Evolutionary conservation across 805 yeast species (phyloP).

Genomic region (Candida yuanshanica): DNA sequence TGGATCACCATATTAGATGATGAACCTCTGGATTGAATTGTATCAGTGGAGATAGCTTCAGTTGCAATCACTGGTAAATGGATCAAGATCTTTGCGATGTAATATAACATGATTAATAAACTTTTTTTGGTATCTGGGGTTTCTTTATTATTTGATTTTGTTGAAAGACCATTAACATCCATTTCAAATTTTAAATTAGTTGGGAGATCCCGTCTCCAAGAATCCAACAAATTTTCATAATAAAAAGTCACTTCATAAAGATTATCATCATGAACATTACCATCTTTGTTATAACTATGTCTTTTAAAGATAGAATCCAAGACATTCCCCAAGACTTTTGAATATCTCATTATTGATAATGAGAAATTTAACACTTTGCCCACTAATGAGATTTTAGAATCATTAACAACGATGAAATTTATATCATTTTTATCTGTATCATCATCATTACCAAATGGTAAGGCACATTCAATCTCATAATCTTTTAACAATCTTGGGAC

Average conservation of each 20-base stretch:
- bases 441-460: slow-evolving; percentile 54
- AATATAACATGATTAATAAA: slow-evolving; percentile 51
- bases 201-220: slow-evolving; percentile 75
- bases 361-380: slow-evolving; percentile 67
- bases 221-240: slow-evolving; percentile 65
- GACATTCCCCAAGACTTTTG: slow-evolving; percentile 68
- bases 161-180: slow-evolving; percentile 50
- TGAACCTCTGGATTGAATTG: slow-evolving; percentile 30
- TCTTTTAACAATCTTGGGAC: slow-evolving; percentile 78
- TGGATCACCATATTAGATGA: slow-evolving; percentile 63
- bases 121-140: slow-evolving; percentile 35
- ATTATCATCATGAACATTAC: slow-evolving; percentile 11
- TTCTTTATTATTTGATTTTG: slow-evolving; percentile 26
- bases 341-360: slow-evolving; percentile 58
- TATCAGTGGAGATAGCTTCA: slow-evolving; percentile 17
- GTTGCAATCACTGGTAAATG: slow-evolving; percentile 57
- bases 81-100: slow-evolving; percentile 56
- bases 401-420: slow-evolving; percentile 54
- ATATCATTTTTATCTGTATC: slow-evolving; percentile 39
- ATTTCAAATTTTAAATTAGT: slow-evolving; percentile 53
- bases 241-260: slow-evolving; percentile 29
- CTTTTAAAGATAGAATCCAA: slow-evolving; percentile 67
- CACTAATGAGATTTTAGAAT: slow-evolving; percentile 53
- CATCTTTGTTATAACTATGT: slow-evolving; percentile 18
- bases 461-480: slow-evolving; percentile 78